Base-by-base conservation (phyloP, 371 early-diverging fungal species). In the Saksenaea vasiformis region DNA sequence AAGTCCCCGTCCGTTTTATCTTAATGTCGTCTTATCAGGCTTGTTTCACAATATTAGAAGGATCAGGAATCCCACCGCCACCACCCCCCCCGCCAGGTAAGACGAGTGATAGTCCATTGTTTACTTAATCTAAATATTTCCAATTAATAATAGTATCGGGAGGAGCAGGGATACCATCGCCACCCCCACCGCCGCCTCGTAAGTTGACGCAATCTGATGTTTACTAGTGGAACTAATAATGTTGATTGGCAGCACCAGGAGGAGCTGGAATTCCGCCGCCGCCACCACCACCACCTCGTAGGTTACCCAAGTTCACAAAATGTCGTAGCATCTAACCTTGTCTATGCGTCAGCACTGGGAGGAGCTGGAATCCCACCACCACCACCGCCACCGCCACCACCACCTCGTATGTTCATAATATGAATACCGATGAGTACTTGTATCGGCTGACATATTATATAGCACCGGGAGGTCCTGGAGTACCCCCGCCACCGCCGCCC, bases 341-440 rank as follows among this genome's bases (percentile, higher is more conserved):
- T 27, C 10, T 26, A 4, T 41, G 15, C 41, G 13, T 26, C 13
- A 15, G 19, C 17, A 28, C 8, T 24, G 36, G 61, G 39, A 34
- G 61, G 37, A 37, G 54, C 61, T 4, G 53, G 41, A 37, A 57
- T 35, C 7, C 58, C 51, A 41, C 67, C 61, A 11, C 57, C 62
- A 5, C 65, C 65, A 5, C 66, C 66, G n/a, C 58, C 51, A 41
- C 67, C 61, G 5, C 57, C 62, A 5, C 65, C 65, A 5, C 66
- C 66, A 5, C 66, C 66, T 7, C 62, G 56, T 3, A 54, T 56
- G 27, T 54, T 53, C 1, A 31, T 53, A 31, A 7, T 31, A 2
- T 31, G 7, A 7, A 31, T 7, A 31, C 2, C 2, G 7, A 31
- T 31, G 31, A 7, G 7, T n/a, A n/a, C n/a, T 31, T 31, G 7